These are phyloP conservation scores for Pichia californica DNA, from an alignment of 805 yeast species.

Conservation along the genomic window DNA sequence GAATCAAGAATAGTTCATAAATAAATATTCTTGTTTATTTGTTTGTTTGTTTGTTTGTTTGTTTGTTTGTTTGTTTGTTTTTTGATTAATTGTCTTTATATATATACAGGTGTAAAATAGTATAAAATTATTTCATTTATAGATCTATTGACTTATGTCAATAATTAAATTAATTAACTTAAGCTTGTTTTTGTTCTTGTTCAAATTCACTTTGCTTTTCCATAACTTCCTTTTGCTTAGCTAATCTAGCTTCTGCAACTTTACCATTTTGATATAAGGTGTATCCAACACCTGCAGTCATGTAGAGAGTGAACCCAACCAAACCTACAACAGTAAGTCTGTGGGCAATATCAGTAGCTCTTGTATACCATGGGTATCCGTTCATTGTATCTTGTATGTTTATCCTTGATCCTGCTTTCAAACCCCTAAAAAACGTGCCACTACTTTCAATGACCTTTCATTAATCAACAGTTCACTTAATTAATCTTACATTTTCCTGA, in stretches of 20 bases:
- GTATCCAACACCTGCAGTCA: slow-evolving; percentile 46
- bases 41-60: too few relatives aligned
- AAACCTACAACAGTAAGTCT: slow-evolving; percentile 64
- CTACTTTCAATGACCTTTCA: too few relatives aligned
- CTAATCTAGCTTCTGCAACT: slow-evolving; percentile 40
- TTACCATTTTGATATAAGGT: slow-evolving; percentile 48
- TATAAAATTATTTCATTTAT: too few relatives aligned
- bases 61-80: too few relatives aligned
- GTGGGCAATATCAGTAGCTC: slow-evolving; percentile 64
- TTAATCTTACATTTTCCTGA: too few relatives aligned
- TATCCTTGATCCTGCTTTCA: not conserved
- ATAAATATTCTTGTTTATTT: too few relatives aligned
- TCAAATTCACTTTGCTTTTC: slow-evolving; percentile 22
- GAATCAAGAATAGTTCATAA: too few relatives aligned
- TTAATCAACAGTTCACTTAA: too few relatives aligned
- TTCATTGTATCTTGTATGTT: slow-evolving; percentile 10
- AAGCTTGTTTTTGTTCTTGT: slow-evolving; percentile 13
- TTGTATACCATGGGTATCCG: slow-evolving; percentile 66
- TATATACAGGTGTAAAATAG: too few relatives aligned
- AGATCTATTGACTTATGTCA: not conserved
- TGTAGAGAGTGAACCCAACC: slow-evolving; percentile 46
- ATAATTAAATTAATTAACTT: too few relatives aligned
- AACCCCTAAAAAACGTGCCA: too few relatives aligned
- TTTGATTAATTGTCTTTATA: too few relatives aligned
- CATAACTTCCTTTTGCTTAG: slow-evolving; percentile 24